These are phyloP conservation scores for Arxiozyma telluris DNA, from an alignment of 1,139 yeast species.

Conservation along the genomic window DNA sequence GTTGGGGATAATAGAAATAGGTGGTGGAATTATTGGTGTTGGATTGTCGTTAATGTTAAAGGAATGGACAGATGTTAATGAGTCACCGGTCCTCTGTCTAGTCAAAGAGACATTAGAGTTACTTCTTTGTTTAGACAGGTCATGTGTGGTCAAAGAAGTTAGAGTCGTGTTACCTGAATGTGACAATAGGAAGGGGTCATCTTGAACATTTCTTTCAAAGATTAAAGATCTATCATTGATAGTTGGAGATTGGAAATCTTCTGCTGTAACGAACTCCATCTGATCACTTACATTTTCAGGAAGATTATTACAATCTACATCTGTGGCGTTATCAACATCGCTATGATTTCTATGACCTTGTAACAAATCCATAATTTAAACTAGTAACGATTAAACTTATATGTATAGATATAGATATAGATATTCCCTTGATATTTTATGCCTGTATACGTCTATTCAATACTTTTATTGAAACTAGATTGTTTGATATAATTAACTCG, in stretches of 20 bases:
- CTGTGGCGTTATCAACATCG: neutral
- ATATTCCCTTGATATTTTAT: too few species aligned
- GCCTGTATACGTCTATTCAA: neutral
- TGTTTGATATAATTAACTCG: neutral
- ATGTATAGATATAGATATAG: too few species aligned
- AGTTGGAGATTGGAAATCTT: neutral
- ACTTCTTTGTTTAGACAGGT: constrained; percentile 5
- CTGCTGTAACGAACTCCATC: neutral
- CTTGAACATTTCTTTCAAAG: constrained; percentile 52
- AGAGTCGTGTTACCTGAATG: constrained; percentile 1
- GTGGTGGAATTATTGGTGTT: neutral
- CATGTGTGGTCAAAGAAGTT: constrained; percentile 1
- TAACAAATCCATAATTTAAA: neutral
- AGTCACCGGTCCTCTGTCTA: constrained; percentile 7
- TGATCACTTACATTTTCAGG: neutral
- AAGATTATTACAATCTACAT: neutral
- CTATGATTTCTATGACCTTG: neutral
- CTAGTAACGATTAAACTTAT: too few species aligned
- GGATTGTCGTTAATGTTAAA: neutral
- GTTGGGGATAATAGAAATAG: neutral
- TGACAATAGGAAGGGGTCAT: constrained; percentile 34
- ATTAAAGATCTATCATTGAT: constrained; percentile 31
- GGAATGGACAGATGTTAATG: constrained; percentile 4
- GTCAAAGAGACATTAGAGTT: constrained; percentile 8
- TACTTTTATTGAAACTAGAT: neutral